Percentiles rank a stretch among this genome's conserved stretches.
These are phyloP conservation scores for Crithidia mellificae DNA, from an alignment of 208 protist species.

Conservation along the genomic window DNA sequence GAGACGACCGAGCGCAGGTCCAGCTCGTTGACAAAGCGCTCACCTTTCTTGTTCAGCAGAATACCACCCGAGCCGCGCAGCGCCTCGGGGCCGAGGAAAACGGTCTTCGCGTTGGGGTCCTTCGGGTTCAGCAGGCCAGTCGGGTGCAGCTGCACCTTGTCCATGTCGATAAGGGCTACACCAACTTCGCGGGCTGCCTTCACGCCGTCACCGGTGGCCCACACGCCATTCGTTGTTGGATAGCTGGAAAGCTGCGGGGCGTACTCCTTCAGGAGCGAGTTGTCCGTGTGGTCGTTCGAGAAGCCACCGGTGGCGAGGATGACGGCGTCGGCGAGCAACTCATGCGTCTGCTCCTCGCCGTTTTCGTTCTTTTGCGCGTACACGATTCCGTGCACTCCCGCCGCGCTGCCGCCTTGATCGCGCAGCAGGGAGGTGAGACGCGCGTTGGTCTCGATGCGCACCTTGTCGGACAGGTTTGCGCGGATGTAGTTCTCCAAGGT, in stretches of 20 bases:
- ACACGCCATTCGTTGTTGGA: conserved; percentile 93
- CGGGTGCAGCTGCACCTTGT: conserved; percentile 95
- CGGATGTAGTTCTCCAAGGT: conserved; percentile 84
- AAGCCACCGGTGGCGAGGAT: conserved; percentile 93
- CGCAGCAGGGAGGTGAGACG: conserved; percentile 41
- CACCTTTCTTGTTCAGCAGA: conserved; percentile 90
- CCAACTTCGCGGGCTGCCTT: conserved; percentile 66
- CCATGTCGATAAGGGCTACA: conserved; percentile 87
- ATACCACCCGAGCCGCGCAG: conserved; percentile 94
- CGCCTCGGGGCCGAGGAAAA: conserved; percentile 95
- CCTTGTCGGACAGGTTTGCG: conserved; percentile 42
- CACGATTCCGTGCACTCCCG: conserved; percentile 47
- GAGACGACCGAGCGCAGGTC: conserved; percentile 92
- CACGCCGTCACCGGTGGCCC: conserved; percentile 79
- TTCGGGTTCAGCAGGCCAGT: conserved; percentile 94
- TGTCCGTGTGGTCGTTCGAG: conserved; percentile 56
- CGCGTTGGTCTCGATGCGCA: conserved; percentile 66
- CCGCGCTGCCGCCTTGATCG: conserved; percentile 31
- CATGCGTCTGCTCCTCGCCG: conserved; percentile 27
- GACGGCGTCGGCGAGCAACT: conserved; percentile 63
- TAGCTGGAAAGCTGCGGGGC: conserved; percentile 63
- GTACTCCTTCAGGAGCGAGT: conserved; percentile 80
- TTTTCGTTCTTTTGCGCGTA: conserved; percentile 19
- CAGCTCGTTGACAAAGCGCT: conserved; percentile 96
- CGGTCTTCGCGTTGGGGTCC: conserved; percentile 79